Base-by-base conservation (phyloP, 495 filamentous ascomycete genomes). In the Xylaria castorea region DNA sequence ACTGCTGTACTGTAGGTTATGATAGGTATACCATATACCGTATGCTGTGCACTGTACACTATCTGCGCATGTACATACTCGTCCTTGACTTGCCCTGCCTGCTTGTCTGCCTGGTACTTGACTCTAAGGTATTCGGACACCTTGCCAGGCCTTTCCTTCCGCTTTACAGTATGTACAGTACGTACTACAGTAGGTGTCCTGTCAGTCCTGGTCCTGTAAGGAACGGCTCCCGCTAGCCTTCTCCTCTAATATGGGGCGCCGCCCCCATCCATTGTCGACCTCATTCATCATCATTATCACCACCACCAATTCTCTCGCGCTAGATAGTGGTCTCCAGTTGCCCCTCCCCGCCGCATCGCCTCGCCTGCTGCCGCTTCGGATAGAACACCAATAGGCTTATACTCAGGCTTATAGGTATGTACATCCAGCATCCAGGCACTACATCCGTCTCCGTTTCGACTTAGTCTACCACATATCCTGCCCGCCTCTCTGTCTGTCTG, bases 271-370 rank as follows among this genome's bases (percentile, higher is more conserved):
- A 71, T 46, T 65, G 46, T 36, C 69, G 57, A 71, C 68, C 48
- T 71, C 68, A 71, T 71, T 48, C 40, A 53, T 50, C 68, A 62
- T 71, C 68, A 71, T 70, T 51, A 69, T 53, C 64, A 67, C 44
- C 64, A 67, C 42, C 65, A 30, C 36, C 58, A 51, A 63, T 27
- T 53, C n/a, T 53, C 27, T 38, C 34, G 34, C 64, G 64, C 64
- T 67, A 53, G 30, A 51, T 38, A 48, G 44, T n/a, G 32, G 40
- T 44, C 57, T 30, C 40, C 61, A 63, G 58, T 71, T 71, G 68
- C 68, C 68, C 69, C 69, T 71, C 69, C n/a, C 48, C 48, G 50
- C 27, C 67, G 22, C 66, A 27, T 68, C 66, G 20, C 66, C 66
- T 68, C 50, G 36, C 66, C 66, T 57, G 12, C 66, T 57, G 46